These are phyloP conservation scores for Naganishia albida DNA, from an alignment of 1,284 basidiomycete species.

Conservation along the genomic window DNA sequence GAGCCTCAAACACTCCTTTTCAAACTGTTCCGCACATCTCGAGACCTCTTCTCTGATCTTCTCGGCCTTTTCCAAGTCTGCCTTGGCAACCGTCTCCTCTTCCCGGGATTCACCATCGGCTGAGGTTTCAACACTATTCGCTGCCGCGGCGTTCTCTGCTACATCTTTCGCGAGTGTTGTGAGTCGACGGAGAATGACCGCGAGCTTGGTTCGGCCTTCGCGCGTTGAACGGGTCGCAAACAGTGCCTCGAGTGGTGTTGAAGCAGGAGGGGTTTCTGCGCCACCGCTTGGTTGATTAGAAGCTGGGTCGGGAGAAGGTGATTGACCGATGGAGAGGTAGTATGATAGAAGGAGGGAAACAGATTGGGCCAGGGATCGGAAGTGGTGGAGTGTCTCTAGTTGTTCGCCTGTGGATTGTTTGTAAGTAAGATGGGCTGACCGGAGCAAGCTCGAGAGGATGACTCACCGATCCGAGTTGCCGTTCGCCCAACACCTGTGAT, in stretches of 20 bases:
- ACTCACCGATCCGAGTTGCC: slow-evolving; percentile 85
- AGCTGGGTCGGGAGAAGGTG: slow-evolving; percentile 71
- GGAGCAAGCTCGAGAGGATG: background rate
- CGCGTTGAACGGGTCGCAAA: slow-evolving; percentile 63
- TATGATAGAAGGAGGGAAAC: slow-evolving; percentile 93
- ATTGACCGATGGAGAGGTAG: slow-evolving; percentile 88
- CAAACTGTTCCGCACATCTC: slow-evolving; percentile 94
- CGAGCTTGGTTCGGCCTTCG: slow-evolving; percentile 83
- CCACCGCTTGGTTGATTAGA: slow-evolving; percentile 31
- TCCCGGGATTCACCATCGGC: slow-evolving; percentile 22
- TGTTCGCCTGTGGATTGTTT: slow-evolving; percentile 72
- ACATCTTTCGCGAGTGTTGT: slow-evolving; percentile 83
- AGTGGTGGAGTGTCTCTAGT: slow-evolving; percentile 89
- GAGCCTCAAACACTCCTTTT: slow-evolving; percentile 95
- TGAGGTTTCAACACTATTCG: slow-evolving; percentile 36
- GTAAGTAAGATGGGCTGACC: background rate
- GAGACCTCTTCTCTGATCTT: slow-evolving; percentile 68
- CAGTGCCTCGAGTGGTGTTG: slow-evolving; percentile 47
- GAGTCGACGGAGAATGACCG: slow-evolving; percentile 83
- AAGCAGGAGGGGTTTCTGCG: slow-evolving; percentile 30
- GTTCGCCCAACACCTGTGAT: slow-evolving; percentile 94
- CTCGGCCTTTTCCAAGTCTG: slow-evolving; percentile 52
- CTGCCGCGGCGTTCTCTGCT: slow-evolving; percentile 46
- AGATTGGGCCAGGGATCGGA: slow-evolving; percentile 88
- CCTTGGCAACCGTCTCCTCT: slow-evolving; percentile 38